These are phyloP conservation scores for Parachlorella kessleri DNA, from an alignment of 139 green algal species.

Conservation along the genomic window DNA sequence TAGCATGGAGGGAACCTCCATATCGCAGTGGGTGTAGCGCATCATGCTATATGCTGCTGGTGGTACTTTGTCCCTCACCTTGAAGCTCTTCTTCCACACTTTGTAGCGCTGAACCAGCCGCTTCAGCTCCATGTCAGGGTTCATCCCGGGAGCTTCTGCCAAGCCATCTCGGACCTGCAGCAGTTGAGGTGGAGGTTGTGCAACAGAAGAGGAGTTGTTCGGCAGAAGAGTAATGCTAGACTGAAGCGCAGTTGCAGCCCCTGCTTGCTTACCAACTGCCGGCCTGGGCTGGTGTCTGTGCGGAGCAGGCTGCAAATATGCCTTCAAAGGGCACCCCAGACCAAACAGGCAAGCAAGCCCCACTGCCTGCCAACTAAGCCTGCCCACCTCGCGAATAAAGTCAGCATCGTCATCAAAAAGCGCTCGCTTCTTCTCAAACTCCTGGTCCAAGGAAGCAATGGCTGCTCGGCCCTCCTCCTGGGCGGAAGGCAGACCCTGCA, in stretches of 20 bases:
- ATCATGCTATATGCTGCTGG: not conserved
- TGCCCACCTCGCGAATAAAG: conserved; percentile 53
- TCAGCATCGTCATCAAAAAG: conserved; percentile 53
- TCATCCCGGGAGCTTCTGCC: conserved; percentile 52
- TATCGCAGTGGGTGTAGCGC: too few species aligned
- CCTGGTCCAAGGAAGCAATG: conserved; percentile 5
- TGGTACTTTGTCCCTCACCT: conserved; percentile 16
- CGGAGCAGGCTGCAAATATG: too few species aligned
- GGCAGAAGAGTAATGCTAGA: too few species aligned
- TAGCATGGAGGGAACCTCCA: too few species aligned
- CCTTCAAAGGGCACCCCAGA: too few species aligned
- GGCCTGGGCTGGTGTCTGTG: too few species aligned
- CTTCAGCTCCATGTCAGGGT: conserved; percentile 53
- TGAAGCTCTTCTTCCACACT: conserved; percentile 63
- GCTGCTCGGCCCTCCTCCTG: not conserved
- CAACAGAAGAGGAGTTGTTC: too few species aligned
- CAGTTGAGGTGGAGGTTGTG: too few species aligned
- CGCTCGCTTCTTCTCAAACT: conserved; percentile 24
- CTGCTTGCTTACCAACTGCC: too few species aligned
- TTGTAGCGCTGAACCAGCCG: conserved; percentile 60
- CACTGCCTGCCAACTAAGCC: not conserved
- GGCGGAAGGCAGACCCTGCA: not conserved
- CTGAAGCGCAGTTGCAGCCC: too few species aligned
- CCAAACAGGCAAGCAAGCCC: too few species aligned
- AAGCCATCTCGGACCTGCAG: conserved; percentile 40